Base-by-base conservation (phyloP, 1,284 basidiomycete genomes). In the Tilletia indica region DNA sequence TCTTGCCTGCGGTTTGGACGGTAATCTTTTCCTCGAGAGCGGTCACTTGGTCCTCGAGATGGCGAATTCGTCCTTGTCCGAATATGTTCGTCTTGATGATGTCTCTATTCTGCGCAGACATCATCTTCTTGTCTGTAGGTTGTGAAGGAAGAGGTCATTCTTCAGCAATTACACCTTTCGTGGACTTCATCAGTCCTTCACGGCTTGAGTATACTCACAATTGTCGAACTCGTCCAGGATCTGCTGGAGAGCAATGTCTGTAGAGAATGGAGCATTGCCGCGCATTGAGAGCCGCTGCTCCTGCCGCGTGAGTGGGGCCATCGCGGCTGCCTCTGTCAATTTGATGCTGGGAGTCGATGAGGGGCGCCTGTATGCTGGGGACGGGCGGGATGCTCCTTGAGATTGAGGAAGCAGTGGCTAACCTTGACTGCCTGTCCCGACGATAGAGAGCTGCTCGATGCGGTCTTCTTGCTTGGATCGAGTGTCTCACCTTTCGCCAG, bases 201-300 rank as follows among this genome's bases (percentile, higher is more conserved):
- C 25, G 25, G 25, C 25, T 31, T 31, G 25, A 25, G 54, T 14
- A 14, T 4, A 34, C 58, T 61, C 58, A 61, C 58, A 61, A 19
- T 61, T 61, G 34, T 61, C 58, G 19, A 61, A 61, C 25, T 61
- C 58, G 8, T 61, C 58, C 19, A 61, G 58, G 19, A 61, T 25
- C 58, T 61, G 58, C 9, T 61, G 58, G 19, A 61, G 14, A 38
- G 58, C 58, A 36, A 31, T n/a, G 9, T 61, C 58, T 9, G 58
- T 36, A 9, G 31, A 12, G 34, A 5, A 14, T 21, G 58, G 12
- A 34, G 11, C 34, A 38, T 61, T 38, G 4, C 25, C 58, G 6
- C 34, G 58, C 16, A 61, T 19, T 5, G 58, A 61, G 14, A 34
- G n/a, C 25, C 58, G 58, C 58, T 61, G 58, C 34, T 61, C 58